Evolutionary conservation across 345 rosid species (phyloP).

Genomic region (Salix exigua): DNA sequence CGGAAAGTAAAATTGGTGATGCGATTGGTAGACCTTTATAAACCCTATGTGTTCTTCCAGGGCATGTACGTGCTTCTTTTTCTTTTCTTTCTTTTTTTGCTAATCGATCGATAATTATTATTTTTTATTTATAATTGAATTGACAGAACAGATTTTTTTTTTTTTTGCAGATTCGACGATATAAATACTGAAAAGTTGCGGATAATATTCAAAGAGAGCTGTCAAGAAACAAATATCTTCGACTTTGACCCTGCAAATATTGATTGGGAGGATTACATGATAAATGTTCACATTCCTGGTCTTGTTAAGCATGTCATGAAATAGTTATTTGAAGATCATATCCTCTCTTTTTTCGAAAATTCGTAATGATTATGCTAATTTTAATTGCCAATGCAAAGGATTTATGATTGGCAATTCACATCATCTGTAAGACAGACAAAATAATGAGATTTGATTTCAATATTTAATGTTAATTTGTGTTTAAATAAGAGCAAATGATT

Average conservation of each 20-base stretch:
- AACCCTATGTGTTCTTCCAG: conserved; percentile 34
- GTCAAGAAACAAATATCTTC: conserved; percentile 6
- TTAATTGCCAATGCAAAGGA: too few species aligned
- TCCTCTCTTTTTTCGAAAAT: too few species aligned
- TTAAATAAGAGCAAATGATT: too few species aligned
- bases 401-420: neutral
- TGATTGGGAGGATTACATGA: conserved; percentile 14
- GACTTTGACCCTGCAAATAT: conserved; percentile 8
- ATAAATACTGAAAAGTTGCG: conserved; percentile 26
- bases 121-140: too few species aligned
- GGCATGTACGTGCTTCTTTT: conserved; percentile 15
- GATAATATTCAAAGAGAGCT: conserved; percentile 6
- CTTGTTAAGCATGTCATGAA: conserved; percentile 9
- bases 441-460: too few species aligned
- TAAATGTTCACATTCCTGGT: conserved; percentile 13
- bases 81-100: neutral
- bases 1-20: conserved; percentile 26
- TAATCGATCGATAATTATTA: neutral
- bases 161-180: conserved; percentile 20
- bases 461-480: too few species aligned
- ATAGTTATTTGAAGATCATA: too few species aligned
- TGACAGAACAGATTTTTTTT: too few species aligned
- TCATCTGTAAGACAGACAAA: too few species aligned
- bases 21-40: conserved; percentile 36
- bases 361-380: too few species aligned